Base-by-base conservation (phyloP, 148 eudicot species). In the Chenopodium album region DNA sequence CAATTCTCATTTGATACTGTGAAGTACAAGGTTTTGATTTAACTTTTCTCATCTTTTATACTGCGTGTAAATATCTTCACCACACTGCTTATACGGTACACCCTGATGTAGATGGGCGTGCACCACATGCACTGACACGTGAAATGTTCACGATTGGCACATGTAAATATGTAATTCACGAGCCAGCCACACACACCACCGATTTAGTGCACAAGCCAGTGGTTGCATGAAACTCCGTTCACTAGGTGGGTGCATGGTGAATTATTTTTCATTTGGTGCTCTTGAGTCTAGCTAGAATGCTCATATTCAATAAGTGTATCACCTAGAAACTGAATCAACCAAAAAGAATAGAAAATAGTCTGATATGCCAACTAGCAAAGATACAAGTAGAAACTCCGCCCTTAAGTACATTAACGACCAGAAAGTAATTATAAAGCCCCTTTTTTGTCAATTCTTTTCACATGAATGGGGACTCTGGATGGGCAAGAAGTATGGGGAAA, bases 1-100 rank as follows among this genome's bases (percentile, higher is more conserved):
- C 54, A n/a, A 69, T 66, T 79, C 87, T 76, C 68, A 60, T 20
- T 72, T 73, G 81, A 60, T 85, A 68, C 78, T 60, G 63, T 60
- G 47, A 68, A 68, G 71, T 81, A 79, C 71, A 75, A 76, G 67
- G 81, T 77, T 56, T 31, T 70, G 31, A 46, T 37, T 69, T 46
- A 69, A 72, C 7, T 19, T 26, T 67, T 26, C 9, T 29, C 29
- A 23, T 44, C 71, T 73, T 7, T 72, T 2, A 10, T 63, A 29
- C 0, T 23, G 19, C 9, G 12, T 20, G 73, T 67, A 11, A 7
- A 47, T 31, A 48, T 20, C 63, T 66, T 48, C 62, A 17, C 17
- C 12, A 50, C 22, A 29, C 16, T 67, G 71, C 71, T 67, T 67
- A 67, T 22, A 67, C 14, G 71, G 4, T 28, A 34, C 71, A 12